Percentiles rank a stretch among this genome's conserved stretches.
Evolutionary conservation across 495 filamentous ascomycete genomes (phyloP).

Genomic region (Penicillium desertorum): DNA sequence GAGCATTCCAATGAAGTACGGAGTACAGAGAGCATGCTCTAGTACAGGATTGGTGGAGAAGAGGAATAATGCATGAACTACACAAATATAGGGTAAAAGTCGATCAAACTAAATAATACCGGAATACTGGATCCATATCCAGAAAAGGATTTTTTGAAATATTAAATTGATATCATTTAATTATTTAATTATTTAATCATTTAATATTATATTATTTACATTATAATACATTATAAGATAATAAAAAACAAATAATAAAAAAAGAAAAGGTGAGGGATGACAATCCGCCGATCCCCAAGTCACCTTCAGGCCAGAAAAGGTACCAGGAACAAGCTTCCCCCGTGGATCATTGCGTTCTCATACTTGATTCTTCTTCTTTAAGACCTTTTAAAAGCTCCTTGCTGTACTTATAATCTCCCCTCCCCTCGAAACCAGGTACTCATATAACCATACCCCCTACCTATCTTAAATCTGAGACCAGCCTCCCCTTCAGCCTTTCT

Average conservation of each 20-base stretch:
- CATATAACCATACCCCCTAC: conserved; percentile 1
- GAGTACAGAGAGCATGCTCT: neutral
- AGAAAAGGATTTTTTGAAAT: conserved; percentile 3
- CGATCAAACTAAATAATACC: conserved; percentile 1
- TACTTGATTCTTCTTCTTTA: conserved; percentile 6
- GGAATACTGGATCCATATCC: neutral
- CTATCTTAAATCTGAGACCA: conserved; percentile 37
- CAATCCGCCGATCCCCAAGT: conserved; percentile 25
- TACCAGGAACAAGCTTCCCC: conserved; percentile 29
- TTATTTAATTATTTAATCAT: too few species aligned
- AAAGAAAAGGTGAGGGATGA: conserved; percentile 35
- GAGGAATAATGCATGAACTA: conserved; percentile 8
- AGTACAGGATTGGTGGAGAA: conserved; percentile 9
- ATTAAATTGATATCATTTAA: neutral
- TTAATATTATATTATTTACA: neutral
- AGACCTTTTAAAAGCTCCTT: conserved; percentile 22
- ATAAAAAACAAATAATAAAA: conserved; percentile 18
- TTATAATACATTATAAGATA: conserved; percentile 13
- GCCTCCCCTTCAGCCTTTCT: conserved; percentile 14
- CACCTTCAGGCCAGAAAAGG: conserved; percentile 12
- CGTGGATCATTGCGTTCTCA: conserved; percentile 9
- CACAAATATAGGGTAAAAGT: neutral
- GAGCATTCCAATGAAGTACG: conserved; percentile 13
- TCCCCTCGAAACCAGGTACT: conserved; percentile 6
- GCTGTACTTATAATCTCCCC: conserved; percentile 29